Conservation (phyloP, 2,329 filamentous ascomycete species). For the Berkeleyomyces basicola region DNA sequence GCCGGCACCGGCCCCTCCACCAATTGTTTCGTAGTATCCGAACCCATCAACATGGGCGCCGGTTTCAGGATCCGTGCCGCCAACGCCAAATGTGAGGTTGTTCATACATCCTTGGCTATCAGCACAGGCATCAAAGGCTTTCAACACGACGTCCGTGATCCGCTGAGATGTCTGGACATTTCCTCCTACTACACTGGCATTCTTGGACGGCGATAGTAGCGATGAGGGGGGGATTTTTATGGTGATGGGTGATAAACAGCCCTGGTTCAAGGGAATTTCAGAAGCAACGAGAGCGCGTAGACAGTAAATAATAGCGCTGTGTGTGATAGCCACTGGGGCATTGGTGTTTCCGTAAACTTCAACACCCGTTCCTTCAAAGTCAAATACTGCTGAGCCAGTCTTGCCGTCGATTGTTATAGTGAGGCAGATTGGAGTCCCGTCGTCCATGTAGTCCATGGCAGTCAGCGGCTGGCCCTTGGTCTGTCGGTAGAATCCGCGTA, state of each 20-base stretch:
- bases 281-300: constrained; percentile 62
- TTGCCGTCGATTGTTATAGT: constrained; percentile 58
- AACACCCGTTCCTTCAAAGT: constrained; percentile 63
- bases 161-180: constrained; percentile 44
- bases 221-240: constrained; percentile 57
- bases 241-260: constrained; percentile 58
- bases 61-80: constrained; percentile 25
- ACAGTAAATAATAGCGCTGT: constrained; percentile 78
- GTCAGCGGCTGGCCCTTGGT: constrained; percentile 55
- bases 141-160: constrained; percentile 33
- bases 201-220: constrained; percentile 59
- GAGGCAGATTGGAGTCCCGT: constrained; percentile 60
- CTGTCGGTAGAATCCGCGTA: constrained; percentile 52
- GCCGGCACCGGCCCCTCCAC: constrained; percentile 51
- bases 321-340: constrained; percentile 66
- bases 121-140: constrained; percentile 64
- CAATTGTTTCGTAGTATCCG: constrained; percentile 44
- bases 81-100: constrained; percentile 71
- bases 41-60: constrained; percentile 25
- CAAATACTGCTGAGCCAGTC: constrained; percentile 63
- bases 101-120: constrained; percentile 70
- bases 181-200: constrained; percentile 66
- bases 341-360: constrained; percentile 73
- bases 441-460: constrained; percentile 69
- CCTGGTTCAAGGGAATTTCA: constrained; percentile 73